Evolutionary conservation across 306 rosid genomes (phyloP).

Genomic region (Ceratonia siliqua): DNA sequence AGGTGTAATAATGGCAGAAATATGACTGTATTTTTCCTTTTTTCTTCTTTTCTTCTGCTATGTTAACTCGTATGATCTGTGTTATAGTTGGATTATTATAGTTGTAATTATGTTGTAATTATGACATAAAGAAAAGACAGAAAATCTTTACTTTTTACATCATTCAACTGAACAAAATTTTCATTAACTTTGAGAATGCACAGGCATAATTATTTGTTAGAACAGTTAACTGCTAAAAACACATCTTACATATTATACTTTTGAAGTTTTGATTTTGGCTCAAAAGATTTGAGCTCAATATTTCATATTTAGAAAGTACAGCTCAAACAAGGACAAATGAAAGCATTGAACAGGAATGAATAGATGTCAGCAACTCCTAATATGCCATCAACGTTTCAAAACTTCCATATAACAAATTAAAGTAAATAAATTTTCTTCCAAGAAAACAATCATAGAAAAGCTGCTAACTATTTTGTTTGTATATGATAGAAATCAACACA

Average conservation of each 20-base stretch:
- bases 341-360: not conserved
- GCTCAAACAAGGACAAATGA: not conserved
- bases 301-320: not conserved
- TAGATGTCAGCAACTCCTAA: not conserved
- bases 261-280: not conserved
- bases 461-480: not conserved
- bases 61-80: not conserved
- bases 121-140: not conserved
- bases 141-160: not conserved
- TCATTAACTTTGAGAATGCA: not conserved
- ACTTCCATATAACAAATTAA: conserved; percentile 6
- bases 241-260: not conserved
- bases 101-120: not conserved
- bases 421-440: not conserved
- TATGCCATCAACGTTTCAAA: not conserved
- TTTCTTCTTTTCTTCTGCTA: not conserved
- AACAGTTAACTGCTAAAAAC: not conserved
- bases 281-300: not conserved
- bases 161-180: not conserved
- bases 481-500: no score
- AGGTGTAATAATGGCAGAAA: not conserved
- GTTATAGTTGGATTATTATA: not conserved
- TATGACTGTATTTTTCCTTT: not conserved
- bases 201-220: conserved; percentile 21
- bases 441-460: not conserved